Evolutionary conservation across 129 eudicot species (phyloP), one percentile per base, ranked within the genome.

Genomic region (Escallonia rubra): DNA sequence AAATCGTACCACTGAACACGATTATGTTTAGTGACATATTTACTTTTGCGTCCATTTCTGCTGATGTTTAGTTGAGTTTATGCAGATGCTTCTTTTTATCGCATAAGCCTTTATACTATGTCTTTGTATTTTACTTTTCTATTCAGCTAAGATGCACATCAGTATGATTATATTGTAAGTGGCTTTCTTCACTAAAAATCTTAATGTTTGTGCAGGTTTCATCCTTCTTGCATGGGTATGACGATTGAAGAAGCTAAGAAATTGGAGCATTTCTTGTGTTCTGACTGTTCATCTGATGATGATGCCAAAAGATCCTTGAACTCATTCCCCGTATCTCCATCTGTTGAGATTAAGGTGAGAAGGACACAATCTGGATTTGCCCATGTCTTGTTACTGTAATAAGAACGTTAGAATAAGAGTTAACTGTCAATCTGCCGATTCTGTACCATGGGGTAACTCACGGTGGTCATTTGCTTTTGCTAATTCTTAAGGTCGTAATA

Each of bases 211-310:
- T 78, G 75, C 70, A 93, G 99, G 98, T 92, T 88, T 49, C 98
- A 92, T 92, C 96, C 98, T 51, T 76, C 90, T 65, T 92, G 98
- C 68, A 88, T 88, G 96, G 96, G 95, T 8, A 92, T 88, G 98
- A 73, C 83, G 2, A 92, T 92, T 60, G 98, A 92, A 75, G 96
- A 88, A 62, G 98, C 98, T 43, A 88, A 88, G 81, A 82, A 81
- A 50, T 72, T 89, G 80, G 95, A 89, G 11, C 91, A 86, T 61
- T 92, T 92, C 64, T 55, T 83, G 75, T 92, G 98, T 67, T 80
- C 90, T 53, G 96, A 86, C 23, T 92, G 96, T 74, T 67, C 80
- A 0, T 79, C 90, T 10, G 95, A 84, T 14, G 94, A 85, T 50
- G 88, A 88, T 56, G 68, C 76, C 44, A 91, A 81, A 77, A 81